Evolutionary conservation across 73 alveolate species (phyloP).

Genomic region (Durusdinium trenchii): DNA sequence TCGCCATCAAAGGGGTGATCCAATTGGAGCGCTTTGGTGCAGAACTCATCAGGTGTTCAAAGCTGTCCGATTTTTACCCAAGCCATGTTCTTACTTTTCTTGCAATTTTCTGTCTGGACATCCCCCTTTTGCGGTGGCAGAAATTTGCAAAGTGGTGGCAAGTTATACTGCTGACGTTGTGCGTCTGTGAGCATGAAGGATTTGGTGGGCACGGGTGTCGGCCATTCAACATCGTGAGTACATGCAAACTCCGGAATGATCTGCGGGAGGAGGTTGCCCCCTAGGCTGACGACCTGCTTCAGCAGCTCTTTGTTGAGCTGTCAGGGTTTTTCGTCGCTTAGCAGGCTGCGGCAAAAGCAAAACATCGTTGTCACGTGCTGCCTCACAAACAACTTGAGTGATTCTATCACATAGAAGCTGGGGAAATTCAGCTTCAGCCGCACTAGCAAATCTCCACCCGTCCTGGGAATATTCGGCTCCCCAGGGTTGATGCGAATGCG

Average conservation of each 20-base stretch:
- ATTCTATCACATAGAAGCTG: no score
- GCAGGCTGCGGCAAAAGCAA: background rate
- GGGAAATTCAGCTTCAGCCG: no score
- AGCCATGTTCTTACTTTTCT: no score
- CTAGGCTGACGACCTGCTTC: background rate
- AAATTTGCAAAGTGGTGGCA: background rate
- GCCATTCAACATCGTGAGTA: background rate
- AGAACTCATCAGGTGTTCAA: background rate
- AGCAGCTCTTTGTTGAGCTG: background rate
- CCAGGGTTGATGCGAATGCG: background rate
- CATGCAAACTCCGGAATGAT: background rate
- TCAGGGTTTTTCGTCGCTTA: no score
- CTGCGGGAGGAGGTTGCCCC: background rate
- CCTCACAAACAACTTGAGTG: background rate
- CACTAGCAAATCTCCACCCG: background rate
- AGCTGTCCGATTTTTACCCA: background rate
- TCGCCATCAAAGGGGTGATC: conserved; percentile 18
- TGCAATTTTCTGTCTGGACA: background rate
- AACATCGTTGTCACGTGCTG: background rate
- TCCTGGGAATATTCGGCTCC: background rate
- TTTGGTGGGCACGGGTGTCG: background rate
- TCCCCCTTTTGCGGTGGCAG: background rate
- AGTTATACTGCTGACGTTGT: background rate
- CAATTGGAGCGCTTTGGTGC: background rate
- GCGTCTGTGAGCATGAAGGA: background rate